Percentiles rank a stretch among this genome's conserved stretches.
These are phyloP conservation scores for Botrytis fabae DNA, from an alignment of 2,329 filamentous ascomycete genomes.

Conservation along the genomic window DNA sequence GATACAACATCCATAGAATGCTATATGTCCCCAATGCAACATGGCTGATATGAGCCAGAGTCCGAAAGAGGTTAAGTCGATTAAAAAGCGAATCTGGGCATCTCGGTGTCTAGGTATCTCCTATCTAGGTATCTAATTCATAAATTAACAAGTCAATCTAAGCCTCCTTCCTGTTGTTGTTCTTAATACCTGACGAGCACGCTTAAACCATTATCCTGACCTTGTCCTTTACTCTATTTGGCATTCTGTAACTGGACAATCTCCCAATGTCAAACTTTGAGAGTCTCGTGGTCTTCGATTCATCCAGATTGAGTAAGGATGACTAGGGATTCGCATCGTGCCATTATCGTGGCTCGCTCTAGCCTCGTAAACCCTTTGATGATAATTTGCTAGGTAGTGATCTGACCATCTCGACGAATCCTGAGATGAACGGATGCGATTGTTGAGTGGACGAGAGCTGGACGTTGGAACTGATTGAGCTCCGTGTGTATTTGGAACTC, in stretches of 20 bases:
- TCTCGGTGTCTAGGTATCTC: not conserved
- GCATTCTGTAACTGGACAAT: not conserved
- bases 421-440: not conserved
- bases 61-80: not conserved
- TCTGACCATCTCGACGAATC: not conserved
- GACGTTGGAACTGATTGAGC: not conserved
- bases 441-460: not conserved
- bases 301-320: constrained; percentile 2
- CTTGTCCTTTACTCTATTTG: not conserved
- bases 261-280: not conserved
- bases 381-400: not conserved
- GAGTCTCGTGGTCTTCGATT: constrained; percentile 7
- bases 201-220: not conserved
- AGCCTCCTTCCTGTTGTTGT: not conserved
- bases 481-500: too few species aligned
- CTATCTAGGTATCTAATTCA: not conserved
- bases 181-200: not conserved
- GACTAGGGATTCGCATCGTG: not conserved
- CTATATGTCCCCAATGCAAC: not conserved
- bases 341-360: not conserved
- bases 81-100: not conserved
- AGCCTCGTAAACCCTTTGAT: not conserved
- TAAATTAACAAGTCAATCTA: not conserved
- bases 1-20: not conserved
- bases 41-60: not conserved